Evolutionary conservation across 192 early-diverging fungal species (phyloP).

Genomic region (Coemansia sp.): DNA sequence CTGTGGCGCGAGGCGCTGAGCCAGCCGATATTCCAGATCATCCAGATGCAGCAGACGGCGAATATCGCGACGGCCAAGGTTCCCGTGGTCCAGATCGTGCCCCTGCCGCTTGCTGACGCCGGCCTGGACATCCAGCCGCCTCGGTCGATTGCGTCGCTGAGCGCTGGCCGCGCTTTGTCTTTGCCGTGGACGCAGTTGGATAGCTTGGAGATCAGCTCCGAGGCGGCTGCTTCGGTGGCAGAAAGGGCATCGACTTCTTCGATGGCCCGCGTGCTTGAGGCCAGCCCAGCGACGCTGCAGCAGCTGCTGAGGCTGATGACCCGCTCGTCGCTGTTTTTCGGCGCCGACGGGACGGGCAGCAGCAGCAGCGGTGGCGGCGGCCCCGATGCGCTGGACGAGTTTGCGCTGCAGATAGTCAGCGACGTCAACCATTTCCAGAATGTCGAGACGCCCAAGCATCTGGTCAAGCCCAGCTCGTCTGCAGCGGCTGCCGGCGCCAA

Average conservation of each 20-base stretch:
- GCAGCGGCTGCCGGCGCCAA: not conserved
- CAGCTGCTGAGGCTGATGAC: slow-evolving; percentile 26
- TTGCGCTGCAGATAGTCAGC: slow-evolving; percentile 31
- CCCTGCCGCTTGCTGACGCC: slow-evolving; percentile 25
- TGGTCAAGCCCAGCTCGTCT: slow-evolving; percentile 24
- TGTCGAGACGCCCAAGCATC: slow-evolving; percentile 40
- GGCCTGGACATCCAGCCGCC: slow-evolving; percentile 18
- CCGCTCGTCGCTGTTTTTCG: slow-evolving; percentile 9
- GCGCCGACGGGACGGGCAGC: not conserved
- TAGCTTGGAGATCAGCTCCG: slow-evolving; percentile 4
- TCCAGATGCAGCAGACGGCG: slow-evolving; percentile 31
- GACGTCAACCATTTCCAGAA: slow-evolving; percentile 45
- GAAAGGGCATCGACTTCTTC: slow-evolving; percentile 2
- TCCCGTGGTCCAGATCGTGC: slow-evolving; percentile 17
- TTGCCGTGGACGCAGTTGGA: slow-evolving; percentile 3
- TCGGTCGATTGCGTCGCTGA: not conserved
- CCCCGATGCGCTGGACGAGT: slow-evolving; percentile 23
- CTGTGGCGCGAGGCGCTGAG: slow-evolving; percentile 77
- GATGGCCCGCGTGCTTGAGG: slow-evolving; percentile 26
- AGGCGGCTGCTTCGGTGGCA: slow-evolving; percentile 6
- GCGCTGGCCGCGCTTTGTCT: not conserved
- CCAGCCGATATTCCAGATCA: slow-evolving; percentile 63
- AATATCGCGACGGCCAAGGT: slow-evolving; percentile 20
- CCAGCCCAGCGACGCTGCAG: slow-evolving; percentile 14
- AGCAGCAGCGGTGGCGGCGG: not conserved